Percentiles rank a stretch among this genome's conserved stretches.
These are phyloP conservation scores for Suillus subalutaceus DNA, from an alignment of 768 basidiomycete genomes.

Conservation along the genomic window DNA sequence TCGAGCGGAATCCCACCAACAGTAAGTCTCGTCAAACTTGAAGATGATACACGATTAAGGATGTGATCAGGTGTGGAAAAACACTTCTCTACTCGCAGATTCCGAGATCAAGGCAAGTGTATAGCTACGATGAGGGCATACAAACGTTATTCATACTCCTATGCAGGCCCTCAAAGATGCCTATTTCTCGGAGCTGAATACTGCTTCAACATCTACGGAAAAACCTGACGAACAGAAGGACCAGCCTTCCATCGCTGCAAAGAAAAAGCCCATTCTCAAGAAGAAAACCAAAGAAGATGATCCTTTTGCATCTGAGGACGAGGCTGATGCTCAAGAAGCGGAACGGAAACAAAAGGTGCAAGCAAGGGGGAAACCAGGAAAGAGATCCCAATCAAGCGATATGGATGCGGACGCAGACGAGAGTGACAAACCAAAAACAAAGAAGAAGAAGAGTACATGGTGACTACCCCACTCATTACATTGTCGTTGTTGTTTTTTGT, in stretches of 20 bases:
- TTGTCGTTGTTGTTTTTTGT: neutral
- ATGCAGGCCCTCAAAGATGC: conserved; percentile 63
- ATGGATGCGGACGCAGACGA: neutral
- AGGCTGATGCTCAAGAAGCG: conserved; percentile 19
- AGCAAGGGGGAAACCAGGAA: neutral
- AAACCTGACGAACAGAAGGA: conserved; percentile 25
- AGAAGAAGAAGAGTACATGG: conserved; percentile 6
- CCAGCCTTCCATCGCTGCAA: conserved; percentile 24
- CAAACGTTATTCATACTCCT: conserved; percentile 2
- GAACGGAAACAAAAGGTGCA: conserved; percentile 5
- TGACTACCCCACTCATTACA: neutral
- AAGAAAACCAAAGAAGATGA: conserved; percentile 47
- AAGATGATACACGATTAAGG: conserved; percentile 7
- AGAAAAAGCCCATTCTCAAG: conserved; percentile 49
- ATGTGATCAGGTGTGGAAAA: conserved; percentile 67
- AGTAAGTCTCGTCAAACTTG: conserved; percentile 38
- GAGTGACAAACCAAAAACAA: neutral
- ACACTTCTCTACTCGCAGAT: conserved; percentile 56
- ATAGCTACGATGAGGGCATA: neutral
- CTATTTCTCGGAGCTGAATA: conserved; percentile 53
- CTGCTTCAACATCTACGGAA: conserved; percentile 20
- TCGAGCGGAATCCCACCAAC: conserved; percentile 72
- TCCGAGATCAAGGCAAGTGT: conserved; percentile 61
- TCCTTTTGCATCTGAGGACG: conserved; percentile 62
- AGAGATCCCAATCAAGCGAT: conserved; percentile 1